Evolutionary conservation across 2,329 filamentous ascomycete genomes (phyloP), one percentile per base, ranked within the genome.

Genomic region (Piedraia hortae): DNA sequence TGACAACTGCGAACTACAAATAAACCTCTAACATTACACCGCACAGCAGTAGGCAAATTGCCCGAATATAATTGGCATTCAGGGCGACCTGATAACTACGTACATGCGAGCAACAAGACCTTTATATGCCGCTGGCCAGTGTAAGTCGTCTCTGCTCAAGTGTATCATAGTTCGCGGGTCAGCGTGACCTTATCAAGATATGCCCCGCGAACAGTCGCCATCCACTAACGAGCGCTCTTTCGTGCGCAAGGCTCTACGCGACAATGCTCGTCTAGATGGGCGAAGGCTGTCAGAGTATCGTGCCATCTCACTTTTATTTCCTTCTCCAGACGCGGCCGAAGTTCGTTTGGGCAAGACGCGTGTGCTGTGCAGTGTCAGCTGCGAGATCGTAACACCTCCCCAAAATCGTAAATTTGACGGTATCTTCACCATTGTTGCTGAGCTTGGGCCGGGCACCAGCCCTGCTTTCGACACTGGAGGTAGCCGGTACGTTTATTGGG

Each of bases 341-440:
- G 72, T 91, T 17, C 61, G 66, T 31, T 51, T 91, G 30, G 85
- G 85, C 34, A 89, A 82, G 52, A 93, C 85, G 25, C 88, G 80
- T 38, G 62, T 91, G 26, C 53, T 88, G 28, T 77, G 71, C 25
- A 73, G 74, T 29, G 70, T 89, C 27, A 82, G 78, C 3, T 73
- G 78, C 30, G 75, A 90, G 49, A 73, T 93, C 29, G 72, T 73
- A 6, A 65, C 73, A 17, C 82, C 85, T 19, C 75, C 70, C 41
- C 48, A 70, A 23, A 82, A 93, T 48, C 70, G 82, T 31, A 82
- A 80, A 27, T 90, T 90, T 42, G 85, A 93, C 44, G 85, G 85
- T 43, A 62, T 89, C 45, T 93, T 93, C 53, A 78, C 68, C 34
- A 91, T 93, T 41, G 61, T 68, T 24, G 73, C 80, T 24, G 85